Evolutionary conservation across 345 rosid genomes (phyloP).

Genomic region (Brassica rapa): DNA sequence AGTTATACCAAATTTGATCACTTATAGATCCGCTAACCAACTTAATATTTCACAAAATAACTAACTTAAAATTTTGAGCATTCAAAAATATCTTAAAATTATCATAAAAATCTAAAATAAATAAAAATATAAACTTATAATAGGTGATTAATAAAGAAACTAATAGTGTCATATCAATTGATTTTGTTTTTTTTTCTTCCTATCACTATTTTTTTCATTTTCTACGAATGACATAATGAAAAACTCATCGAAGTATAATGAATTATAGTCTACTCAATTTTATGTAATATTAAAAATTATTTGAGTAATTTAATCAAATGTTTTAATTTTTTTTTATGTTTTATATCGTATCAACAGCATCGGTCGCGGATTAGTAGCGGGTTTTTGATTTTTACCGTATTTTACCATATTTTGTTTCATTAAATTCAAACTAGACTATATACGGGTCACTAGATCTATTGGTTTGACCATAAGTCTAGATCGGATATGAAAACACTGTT

Average conservation of each 20-base stretch:
- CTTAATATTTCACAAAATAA: too few species aligned
- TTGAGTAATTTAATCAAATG: background rate
- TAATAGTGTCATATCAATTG: background rate
- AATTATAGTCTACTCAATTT: too few species aligned
- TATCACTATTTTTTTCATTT: background rate
- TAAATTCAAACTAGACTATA: too few species aligned
- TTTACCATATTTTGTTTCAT: too few species aligned
- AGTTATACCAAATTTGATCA: too few species aligned
- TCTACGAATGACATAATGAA: background rate
- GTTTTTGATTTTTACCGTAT: too few species aligned
- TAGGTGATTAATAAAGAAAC: background rate
- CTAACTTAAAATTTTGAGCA: background rate
- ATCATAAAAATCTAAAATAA: background rate
- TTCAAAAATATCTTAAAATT: background rate
- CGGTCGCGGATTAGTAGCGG: background rate
- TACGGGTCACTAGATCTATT: background rate
- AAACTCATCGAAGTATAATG: background rate
- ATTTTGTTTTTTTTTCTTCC: background rate
- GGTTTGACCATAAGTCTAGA: background rate
- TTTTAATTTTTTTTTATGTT: background rate
- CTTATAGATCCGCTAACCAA: too few species aligned
- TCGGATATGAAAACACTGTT: background rate
- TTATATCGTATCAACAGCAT: background rate
- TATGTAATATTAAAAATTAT: background rate
- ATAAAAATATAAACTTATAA: too few species aligned